These are phyloP conservation scores for Cercospora berteroae DNA, from an alignment of 2,329 filamentous ascomycete genomes.

Conservation along the genomic window DNA sequence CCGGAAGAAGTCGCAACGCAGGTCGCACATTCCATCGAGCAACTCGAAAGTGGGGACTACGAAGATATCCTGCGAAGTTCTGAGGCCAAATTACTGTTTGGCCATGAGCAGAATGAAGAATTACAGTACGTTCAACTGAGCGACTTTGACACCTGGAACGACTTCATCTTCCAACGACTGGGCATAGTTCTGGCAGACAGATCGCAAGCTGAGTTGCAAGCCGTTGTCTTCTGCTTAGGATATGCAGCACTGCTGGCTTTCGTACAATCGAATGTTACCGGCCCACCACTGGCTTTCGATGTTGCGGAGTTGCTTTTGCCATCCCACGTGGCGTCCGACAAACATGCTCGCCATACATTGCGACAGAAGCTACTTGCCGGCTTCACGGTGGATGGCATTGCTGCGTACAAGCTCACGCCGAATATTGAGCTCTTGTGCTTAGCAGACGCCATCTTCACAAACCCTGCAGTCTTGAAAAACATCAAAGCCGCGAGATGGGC, in stretches of 20 bases:
- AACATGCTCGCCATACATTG: conserved; percentile 42
- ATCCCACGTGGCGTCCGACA: not conserved
- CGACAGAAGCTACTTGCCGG: conserved; percentile 63
- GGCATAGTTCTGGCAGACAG: conserved; percentile 40
- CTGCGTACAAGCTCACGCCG: conserved; percentile 80
- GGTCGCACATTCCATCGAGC: conserved; percentile 40
- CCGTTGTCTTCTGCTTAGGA: conserved; percentile 56
- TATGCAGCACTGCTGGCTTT: conserved; percentile 74
- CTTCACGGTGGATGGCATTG: conserved; percentile 78
- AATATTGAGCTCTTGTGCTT: conserved; percentile 80
- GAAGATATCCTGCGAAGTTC: conserved; percentile 40
- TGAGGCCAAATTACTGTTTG: conserved; percentile 44
- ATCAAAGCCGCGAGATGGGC: conserved; percentile 57
- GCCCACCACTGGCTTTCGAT: conserved; percentile 68
- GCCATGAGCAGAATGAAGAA: conserved; percentile 39
- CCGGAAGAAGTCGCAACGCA: conserved; percentile 44
- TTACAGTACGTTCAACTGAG: conserved; percentile 35
- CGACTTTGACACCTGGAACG: conserved; percentile 45
- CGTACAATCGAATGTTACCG: conserved; percentile 82
- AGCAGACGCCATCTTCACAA: conserved; percentile 61
- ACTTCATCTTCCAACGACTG: conserved; percentile 47
- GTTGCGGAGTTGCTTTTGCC: conserved; percentile 53
- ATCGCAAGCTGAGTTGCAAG: conserved; percentile 41
- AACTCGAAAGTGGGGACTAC: conserved; percentile 46
- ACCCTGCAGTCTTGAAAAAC: conserved; percentile 48